These are phyloP conservation scores for Mortierella sp. DNA, from an alignment of 371 early-diverging fungal genomes.

Conservation along the genomic window DNA sequence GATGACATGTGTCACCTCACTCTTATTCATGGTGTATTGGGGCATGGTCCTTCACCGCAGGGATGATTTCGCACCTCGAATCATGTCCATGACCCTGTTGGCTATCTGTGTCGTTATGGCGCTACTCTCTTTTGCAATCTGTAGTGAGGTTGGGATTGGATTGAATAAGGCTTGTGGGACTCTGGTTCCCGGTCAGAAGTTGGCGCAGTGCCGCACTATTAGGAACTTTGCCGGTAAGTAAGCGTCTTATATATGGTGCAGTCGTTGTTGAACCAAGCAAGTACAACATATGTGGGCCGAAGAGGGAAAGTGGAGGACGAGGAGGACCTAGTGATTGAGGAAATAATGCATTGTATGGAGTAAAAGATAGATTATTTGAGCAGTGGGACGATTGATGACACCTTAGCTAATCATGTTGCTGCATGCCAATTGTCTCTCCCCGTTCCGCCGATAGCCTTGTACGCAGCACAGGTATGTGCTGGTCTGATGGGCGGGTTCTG, in stretches of 20 bases:
- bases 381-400: not conserved
- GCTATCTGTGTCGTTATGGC: constrained; percentile 13
- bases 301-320: not conserved
- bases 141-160: constrained; percentile 48
- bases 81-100: constrained; percentile 19
- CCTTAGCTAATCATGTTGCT: constrained; percentile 1
- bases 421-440: not conserved
- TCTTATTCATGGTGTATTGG: constrained; percentile 28
- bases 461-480: constrained; percentile 36
- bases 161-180: constrained; percentile 27
- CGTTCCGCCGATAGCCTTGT: constrained; percentile 19
- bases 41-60: constrained; percentile 25
- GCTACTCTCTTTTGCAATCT: constrained; percentile 36
- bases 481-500: constrained; percentile 50
- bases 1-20: constrained; percentile 12
- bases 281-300: not conserved
- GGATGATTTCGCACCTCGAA: constrained; percentile 23
- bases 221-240: constrained; percentile 28
- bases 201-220: constrained; percentile 10
- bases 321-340: not conserved
- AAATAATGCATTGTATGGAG: not conserved
- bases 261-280: not conserved
- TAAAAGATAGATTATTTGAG: not conserved
- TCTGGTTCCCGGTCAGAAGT: not conserved
- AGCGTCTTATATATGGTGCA: not conserved